Evolutionary conservation across 2,329 filamentous ascomycete genomes (phyloP), one percentile per base, ranked within the genome.

Genomic region (Trichophaea hybrida): DNA sequence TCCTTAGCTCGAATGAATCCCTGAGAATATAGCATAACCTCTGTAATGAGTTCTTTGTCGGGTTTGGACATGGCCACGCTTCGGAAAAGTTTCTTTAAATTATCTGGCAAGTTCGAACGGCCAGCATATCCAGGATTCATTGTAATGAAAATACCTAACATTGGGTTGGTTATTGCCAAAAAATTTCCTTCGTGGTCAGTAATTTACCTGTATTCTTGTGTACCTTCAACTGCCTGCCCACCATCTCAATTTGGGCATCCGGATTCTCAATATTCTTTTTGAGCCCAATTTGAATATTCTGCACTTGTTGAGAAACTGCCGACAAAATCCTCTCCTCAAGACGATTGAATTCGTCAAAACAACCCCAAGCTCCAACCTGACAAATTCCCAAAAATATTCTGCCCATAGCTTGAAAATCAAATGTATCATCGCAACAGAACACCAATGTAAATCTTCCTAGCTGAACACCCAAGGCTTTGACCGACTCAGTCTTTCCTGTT

Each of bases 81-180:
- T 71, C 94, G 85, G 82, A 99, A 99, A 44, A 99, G 78, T 75
- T 98, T 99, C 82, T 99, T 99, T 75, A 99, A 74, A 72, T 99
- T 99, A 75, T 99, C 93, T 1, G 93, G 93, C 69, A 99, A 75
- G 74, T 98, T 98, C 54, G 93, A 99, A 73, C 93, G 88, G 59
- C 93, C 93, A 57, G 93, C 93, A 74, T 99, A 99, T 56, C 93
- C 93, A 72, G 93, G 93, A 73, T 99, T 99, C 94, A 99, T 98
- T 43, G 93, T 99, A 72, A 99, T 98, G 76, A 99, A 99, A 71
- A 99, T 93, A 68, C 61, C 61, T 61, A 34, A 15, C 38, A 51
- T 35, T 52, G 52, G 33, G 13, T 44, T 35, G 13, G 40, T 15
- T 12, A 52, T 49, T 15, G 12, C 2, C 32, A 17, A 15, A 4